These are phyloP conservation scores for Paramecium bursaria DNA, from an alignment of 73 alveolate genomes.

Conservation along the genomic window DNA sequence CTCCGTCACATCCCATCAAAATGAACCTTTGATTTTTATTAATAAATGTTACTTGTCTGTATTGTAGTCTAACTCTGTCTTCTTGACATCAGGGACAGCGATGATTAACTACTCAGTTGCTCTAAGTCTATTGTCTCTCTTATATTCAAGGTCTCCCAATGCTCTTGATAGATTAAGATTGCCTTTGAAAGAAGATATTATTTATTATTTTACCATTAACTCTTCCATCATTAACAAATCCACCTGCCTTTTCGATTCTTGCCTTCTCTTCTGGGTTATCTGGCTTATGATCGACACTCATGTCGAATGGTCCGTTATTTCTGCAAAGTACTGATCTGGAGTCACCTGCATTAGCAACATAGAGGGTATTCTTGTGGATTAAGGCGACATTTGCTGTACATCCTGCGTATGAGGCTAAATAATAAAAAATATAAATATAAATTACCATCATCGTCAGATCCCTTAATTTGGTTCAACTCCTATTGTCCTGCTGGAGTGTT, in stretches of 20 bases:
- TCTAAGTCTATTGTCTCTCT: conserved; percentile 40
- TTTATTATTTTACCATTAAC: conserved; percentile 69
- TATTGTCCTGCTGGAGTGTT: conserved; percentile 81
- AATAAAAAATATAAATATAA: conserved; percentile 16
- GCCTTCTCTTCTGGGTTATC: conserved; percentile 84
- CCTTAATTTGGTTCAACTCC: conserved; percentile 64
- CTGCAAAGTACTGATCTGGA: conserved; percentile 85
- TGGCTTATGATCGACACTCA: conserved; percentile 94
- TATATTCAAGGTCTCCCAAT: conserved; percentile 88
- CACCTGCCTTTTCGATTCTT: conserved; percentile 89
- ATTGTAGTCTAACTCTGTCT: conserved; percentile 1
- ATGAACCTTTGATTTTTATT: conserved; percentile 44
- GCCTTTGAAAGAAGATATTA: conserved; percentile 39
- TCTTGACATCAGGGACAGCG: conserved; percentile 69
- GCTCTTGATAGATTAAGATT: conserved; percentile 72
- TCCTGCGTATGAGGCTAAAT: conserved; percentile 85
- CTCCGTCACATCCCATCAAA: conserved; percentile 71
- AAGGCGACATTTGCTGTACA: conserved; percentile 90
- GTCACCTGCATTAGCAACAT: conserved; percentile 96
- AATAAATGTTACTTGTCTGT: conserved; percentile 15
- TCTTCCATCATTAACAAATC: conserved; percentile 82
- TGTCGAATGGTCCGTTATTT: conserved; percentile 69
- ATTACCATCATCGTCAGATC: conserved; percentile 64
- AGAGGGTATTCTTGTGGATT: conserved; percentile 81
- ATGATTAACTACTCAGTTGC: conserved; percentile 61